Base-by-base conservation (phyloP, 2,329 filamentous ascomycete genomes). In the Aspergillus versicolor region DNA sequence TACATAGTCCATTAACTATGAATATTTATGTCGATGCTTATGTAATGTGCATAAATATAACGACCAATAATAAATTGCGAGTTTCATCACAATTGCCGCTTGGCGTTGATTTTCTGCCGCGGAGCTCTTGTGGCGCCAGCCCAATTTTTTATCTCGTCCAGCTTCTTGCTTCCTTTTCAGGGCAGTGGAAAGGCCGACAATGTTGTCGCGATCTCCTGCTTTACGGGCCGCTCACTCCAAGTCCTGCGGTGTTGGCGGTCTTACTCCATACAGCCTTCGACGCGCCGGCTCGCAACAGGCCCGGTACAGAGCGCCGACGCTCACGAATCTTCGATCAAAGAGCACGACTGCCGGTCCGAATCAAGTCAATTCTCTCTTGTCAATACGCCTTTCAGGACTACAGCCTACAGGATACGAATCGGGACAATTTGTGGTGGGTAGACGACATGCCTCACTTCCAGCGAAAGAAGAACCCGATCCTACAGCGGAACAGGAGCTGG, bases 161-260 rank as follows among this genome's bases (percentile, higher is more conserved):
- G 48, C 50, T 46, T 48, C 32, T 52, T 49, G 55, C 46, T 49
- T 59, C 46, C 22, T 44, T 59, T 62, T 30, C 13, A 46, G 27
- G 45, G 34, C 47, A 41, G 46, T 54, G 60, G 63, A 62, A 56
- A 58, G 51, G 54, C 27, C 56, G 49, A 72, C 38, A 44, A 77
- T 77, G 75, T 59, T 75, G 47, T 69, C 73, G 53, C 64, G 65
- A 61, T 64, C 65, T 59, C 67, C 70, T 44, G 63, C 69, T 45
- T 64, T 66, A 38, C 69, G 65, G 49, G 65, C 65, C 34, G 68
- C 63, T 58, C 58, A 67, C 56, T 58, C 69, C 40, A 67, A 64
- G 52, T 65, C 68, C 34, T 67, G 67, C 43, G 57, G 67, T 49
- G 30, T 71, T 49, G 53, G 74, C 24, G 65, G 66, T 47, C 56